Evolutionary conservation across 1,139 yeast species (phyloP), one percentile per base, ranked within the genome.

Genomic region (Debaryomyces sp.): DNA sequence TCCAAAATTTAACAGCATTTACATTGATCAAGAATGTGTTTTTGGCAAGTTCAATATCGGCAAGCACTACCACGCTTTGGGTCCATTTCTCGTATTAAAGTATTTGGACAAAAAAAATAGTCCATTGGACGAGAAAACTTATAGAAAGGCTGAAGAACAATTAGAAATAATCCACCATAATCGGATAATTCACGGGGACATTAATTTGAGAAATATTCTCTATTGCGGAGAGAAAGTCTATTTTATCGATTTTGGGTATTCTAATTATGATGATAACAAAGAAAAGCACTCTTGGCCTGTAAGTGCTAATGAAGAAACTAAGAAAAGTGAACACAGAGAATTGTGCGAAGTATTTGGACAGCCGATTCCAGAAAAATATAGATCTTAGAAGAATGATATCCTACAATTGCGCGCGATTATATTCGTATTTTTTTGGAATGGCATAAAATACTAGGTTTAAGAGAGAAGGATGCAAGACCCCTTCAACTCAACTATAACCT

Each of bases 131-230:
- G 21, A 18, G 21, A 4, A 18, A 18, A 18, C 21, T 18, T 18
- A 18, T 18, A 18, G 3, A 18, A 18, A 18, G 5, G 21, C 21
- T 18, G 21, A 38, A 30, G 23, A 24, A n/a, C 46, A 44, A 29
- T 36, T 44, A 18, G 26, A 30, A 10, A 37, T 38, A 8, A 40
- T 40, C 12, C 43, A 40, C 17, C 1, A 1, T n/a, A 18, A 17
- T 3, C 15, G 27, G 13, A 40, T 40, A 40, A 15, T 40, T 13
- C 43, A 40, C 23, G 43, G 35, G 6, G 43, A 40, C 33, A 40
- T 40, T 23, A 18, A 7, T n/a, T 12, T n/a, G 18, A 40, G 43
- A 29, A 40, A 40, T 40, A 27, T 40, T 8, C 33, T 40, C 17
- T 40, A 29, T 32, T 37, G n/a, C 18, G 27, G 29, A 10, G 22